Evolutionary conservation across 2,329 filamentous ascomycete species (phyloP).

Genomic region (Parastagonospora nodorum): DNA sequence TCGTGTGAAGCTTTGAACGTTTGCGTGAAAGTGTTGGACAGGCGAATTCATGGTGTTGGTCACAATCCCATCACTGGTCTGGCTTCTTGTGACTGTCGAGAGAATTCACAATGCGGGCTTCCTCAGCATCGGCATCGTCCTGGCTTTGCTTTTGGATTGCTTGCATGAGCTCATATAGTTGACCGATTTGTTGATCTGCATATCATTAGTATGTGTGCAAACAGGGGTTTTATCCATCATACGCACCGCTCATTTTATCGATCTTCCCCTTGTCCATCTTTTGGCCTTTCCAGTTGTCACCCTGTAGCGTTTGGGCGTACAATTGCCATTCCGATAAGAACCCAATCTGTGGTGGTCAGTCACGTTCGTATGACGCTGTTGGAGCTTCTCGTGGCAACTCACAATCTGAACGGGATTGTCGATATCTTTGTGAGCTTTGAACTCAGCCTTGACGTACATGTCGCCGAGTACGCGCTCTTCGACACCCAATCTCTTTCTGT

Average conservation of each 20-base stretch:
- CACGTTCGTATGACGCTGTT: not conserved
- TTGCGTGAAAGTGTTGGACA: conserved; percentile 11
- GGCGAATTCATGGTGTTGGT: conserved; percentile 8
- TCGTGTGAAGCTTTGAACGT: conserved; percentile 17
- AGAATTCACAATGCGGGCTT: conserved; percentile 17
- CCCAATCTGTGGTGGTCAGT: conserved; percentile 69
- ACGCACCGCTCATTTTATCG: conserved; percentile 90
- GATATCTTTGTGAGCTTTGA: conserved; percentile 78
- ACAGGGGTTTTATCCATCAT: not conserved
- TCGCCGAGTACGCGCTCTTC: conserved; percentile 85
- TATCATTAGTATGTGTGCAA: conserved; percentile 6
- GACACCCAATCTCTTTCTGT: conserved; percentile 75
- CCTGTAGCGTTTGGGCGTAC: conserved; percentile 91
- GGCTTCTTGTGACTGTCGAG: conserved; percentile 40
- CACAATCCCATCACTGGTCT: conserved; percentile 26
- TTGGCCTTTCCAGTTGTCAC: conserved; percentile 81
- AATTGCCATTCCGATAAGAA: conserved; percentile 97
- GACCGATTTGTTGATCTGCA: conserved; percentile 86
- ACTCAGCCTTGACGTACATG: conserved; percentile 91
- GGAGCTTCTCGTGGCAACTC: conserved; percentile 43
- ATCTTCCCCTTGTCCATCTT: conserved; percentile 83
- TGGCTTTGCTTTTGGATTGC: conserved; percentile 66
- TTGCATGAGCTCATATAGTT: conserved; percentile 93
- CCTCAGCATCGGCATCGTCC: conserved; percentile 51
- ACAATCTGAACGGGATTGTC: conserved; percentile 94